Evolutionary conservation across 352 stramenopile species (phyloP).

Genomic region (Globisporangium viniferum): DNA sequence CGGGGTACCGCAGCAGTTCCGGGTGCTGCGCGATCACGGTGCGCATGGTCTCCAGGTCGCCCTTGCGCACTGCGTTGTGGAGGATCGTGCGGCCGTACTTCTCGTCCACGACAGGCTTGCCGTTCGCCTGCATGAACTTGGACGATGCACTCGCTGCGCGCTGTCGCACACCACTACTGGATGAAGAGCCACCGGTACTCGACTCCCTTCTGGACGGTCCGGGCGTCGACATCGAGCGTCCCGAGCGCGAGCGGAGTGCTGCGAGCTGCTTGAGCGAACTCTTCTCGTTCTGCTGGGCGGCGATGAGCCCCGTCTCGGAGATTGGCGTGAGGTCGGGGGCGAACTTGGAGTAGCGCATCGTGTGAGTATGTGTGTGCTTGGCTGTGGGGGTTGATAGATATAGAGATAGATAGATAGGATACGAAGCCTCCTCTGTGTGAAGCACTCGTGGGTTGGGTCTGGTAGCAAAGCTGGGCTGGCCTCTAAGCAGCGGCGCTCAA

Average conservation of each 20-base stretch:
- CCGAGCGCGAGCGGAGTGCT: conserved; percentile 8
- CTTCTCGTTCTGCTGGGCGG: conserved; percentile 12
- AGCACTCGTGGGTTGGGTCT: not conserved
- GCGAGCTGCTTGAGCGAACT: conserved; percentile 14
- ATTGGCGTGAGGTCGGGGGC: conserved; percentile 51
- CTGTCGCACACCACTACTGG: not conserved
- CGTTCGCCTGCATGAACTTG: not conserved
- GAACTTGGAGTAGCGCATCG: conserved; percentile 48
- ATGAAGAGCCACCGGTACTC: not conserved
- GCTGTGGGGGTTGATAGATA: not conserved
- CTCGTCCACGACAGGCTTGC: conserved; percentile 16
- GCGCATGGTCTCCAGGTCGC: conserved; percentile 36
- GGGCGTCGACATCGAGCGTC: conserved; percentile 13
- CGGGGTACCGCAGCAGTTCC: conserved; percentile 30
- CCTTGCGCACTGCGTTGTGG: conserved; percentile 51
- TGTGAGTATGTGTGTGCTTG: not conserved
- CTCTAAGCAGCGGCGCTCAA: not conserved
- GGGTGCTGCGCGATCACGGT: conserved; percentile 31
- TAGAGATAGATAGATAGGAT: not conserved
- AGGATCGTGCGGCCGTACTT: conserved; percentile 49
- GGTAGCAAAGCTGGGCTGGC: not conserved
- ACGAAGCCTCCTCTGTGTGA: not conserved
- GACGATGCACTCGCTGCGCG: conserved; percentile 4
- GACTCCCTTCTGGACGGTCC: not conserved
- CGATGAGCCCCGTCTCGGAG: conserved; percentile 55